Evolutionary conservation across 2,329 filamentous ascomycete species (phyloP), one percentile per base, ranked within the genome.

Genomic region (Pseudohalonectria lignicola): DNA sequence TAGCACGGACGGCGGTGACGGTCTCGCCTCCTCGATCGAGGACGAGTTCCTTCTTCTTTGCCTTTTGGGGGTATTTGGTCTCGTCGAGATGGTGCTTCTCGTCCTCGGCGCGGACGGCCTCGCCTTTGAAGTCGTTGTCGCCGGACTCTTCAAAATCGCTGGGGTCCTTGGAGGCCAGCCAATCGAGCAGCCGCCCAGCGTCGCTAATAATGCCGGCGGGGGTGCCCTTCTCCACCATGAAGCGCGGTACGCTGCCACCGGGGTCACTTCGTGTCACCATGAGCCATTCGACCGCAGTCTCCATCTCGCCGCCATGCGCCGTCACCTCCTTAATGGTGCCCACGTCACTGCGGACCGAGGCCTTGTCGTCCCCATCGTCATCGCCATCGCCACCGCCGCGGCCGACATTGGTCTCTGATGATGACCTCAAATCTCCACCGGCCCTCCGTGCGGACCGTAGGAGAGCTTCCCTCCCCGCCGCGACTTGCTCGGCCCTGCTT

Each of bases 241-340:
- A 94, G 12, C 84, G 74, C 1, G 87, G 87, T 15, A 94, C 87
- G 42, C 78, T 90, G 37, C 87, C 87, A 10, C 87, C 87, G 3
- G 87, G 86, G 49, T 94, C 86, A 54, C 83, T 90, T 35, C 87
- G 71, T 1, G 86, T 94, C 15, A 94, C 76, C 87, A 94, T 94
- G 43, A 92, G 74, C 87, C 87, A 94, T 56, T 94, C 87, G 2
- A 94, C 55, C 19, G 64, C 59, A 20, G 58, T 64, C n/a, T 62
- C 53, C 1, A 47, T 53, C 4, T 60, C 36, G 3, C 40, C 41
- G 5, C 3, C 51, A 47, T 2, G 45, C 3, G 41, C 40, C 4
- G 39, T 45, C 7, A 31, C 16, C 4, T 23, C 34, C n/a, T 36
- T 30, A n/a, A 34, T 35, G 10, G 38, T 36, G 3, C 36, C 36